Base-by-base conservation (phyloP, 108 stramenopile genomes). In the Parietichytrium sp. region DNA sequence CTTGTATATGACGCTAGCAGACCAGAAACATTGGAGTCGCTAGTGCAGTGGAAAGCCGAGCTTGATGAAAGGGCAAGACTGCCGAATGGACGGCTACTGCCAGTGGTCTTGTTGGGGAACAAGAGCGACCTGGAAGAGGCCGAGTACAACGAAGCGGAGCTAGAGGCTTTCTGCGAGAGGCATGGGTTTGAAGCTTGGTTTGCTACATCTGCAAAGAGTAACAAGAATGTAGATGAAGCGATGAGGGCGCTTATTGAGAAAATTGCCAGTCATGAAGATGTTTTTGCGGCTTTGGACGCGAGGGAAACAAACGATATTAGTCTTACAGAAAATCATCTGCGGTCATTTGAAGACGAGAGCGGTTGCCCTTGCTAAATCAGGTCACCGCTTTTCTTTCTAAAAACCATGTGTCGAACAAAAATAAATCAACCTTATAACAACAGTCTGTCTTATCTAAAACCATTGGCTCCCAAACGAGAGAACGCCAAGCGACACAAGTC, bases 11-110 rank as follows among this genome's bases (percentile, higher is more conserved):
- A 85, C 48, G 55, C 83, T 10, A 81, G 83, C 25, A 25, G 54
- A 2, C 85, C 52, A 4, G 80, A 83, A 15, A 81, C 85, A 7
- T 82, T 85, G 30, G 82, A 85, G 27, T 81, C 84, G 18, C 55
- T 78, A 4, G 82, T 1, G 15, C 29, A 86, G 84, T 87, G 87
- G 87, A 87, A 87, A 31, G 18, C 23, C 33, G 84, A 87, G 49
- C 38, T 87, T 47, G 86, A 87, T 45, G n/a, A 79, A 26, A 86
- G 77, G 78, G 77, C 82, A 20, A 79, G 53, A 13, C 80, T 87
- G 3, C 87, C 86, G 29, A 85, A 86, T 25, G 87, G 86, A n/a
- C 20, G 52, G 33, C 82, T 84, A 25, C 42, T 87, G 51, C 87
- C 87, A 0, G 84, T 81, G 6, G 33, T 86, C 3, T 82, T 87